Conservation (phyloP, 2,329 filamentous ascomycete genomes). For the Metarhizium guizhouense region DNA sequence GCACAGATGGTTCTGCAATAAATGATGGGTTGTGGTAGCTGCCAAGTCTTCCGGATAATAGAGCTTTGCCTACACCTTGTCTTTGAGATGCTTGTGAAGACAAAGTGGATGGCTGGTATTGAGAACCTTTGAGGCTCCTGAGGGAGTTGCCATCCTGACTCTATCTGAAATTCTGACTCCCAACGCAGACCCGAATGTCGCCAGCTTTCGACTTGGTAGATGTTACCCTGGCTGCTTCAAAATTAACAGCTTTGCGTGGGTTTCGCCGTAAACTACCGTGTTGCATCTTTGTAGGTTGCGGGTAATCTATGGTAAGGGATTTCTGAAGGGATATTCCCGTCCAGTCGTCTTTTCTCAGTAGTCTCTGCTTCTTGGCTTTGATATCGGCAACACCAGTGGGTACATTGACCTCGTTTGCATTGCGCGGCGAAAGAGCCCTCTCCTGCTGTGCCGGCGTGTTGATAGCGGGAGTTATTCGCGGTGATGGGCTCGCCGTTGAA, state of each 20-base stretch:
- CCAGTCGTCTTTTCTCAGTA: conserved; percentile 22
- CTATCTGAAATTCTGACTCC: conserved; percentile 20
- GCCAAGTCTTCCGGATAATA: not conserved
- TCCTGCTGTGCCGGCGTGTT: not conserved
- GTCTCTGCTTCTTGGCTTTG: conserved; percentile 14
- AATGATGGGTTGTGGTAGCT: not conserved
- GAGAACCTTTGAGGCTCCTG: conserved; percentile 1
- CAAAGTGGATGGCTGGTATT: not conserved
- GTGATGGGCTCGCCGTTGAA: not conserved
- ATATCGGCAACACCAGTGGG: conserved; percentile 6
- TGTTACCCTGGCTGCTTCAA: not conserved
- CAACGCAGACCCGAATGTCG: conserved; percentile 18
- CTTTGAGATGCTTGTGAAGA: not conserved
- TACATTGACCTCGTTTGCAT: not conserved
- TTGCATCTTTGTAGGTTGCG: conserved; percentile 8
- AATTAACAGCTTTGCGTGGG: not conserved
- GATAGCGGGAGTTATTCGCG: not conserved
- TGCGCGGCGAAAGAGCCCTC: not conserved
- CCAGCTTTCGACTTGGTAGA: not conserved
- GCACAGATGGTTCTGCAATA: not conserved
- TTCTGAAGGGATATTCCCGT: conserved; percentile 23
- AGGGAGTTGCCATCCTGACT: conserved; percentile 12
- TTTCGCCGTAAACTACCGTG: conserved; percentile 1
- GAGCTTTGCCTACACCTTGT: not conserved
- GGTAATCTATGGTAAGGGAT: conserved; percentile 14